Evolutionary conservation across 352 stramenopile species (phyloP), one percentile per base, ranked within the genome.

Genomic region (Pythium plurisporium): DNA sequence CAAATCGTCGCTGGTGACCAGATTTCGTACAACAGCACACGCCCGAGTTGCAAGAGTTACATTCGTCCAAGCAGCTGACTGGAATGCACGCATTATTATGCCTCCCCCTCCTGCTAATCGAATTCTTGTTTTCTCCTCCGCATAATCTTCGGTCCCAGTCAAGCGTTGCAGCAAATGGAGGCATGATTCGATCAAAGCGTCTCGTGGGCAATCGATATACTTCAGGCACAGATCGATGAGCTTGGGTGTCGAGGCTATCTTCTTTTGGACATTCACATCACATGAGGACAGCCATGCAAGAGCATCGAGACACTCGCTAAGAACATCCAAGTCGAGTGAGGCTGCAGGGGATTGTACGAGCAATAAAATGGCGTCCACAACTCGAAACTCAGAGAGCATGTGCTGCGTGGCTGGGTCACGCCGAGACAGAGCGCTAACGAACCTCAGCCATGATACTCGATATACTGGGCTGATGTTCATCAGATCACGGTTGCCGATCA

Each of bases 151-250:
- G 40, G 73, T 67, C 23, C 59, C 56, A 0, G 73, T 72, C 5
- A 90, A 47, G 22, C 74, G 66, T 31, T 90, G 76, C 0, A 90
- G 62, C 2, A 90, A 27, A 40, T 87, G 76, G 1, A 88, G 61
- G 67, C 75, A 80, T 2, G 72, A 67, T 26, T 64, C 59, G 9
- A 66, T 64, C 7, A 87, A 60, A 6, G 52, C 36, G 11, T 71
- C 63, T 3, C 63, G 49, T 15, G 59, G 36, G 2, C 70, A 78
- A 30, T 87, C 74, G 0, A 70, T 55, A 38, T 86, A 69, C 0
- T 56, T 57, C 20, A 88, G 53, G 0, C 63, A 50, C 15, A 86
- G 70, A 33, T 88, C 74, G 11, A 86, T 59, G 23, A 85, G 59
- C 45, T 86, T 87, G 0, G 68, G 31, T 19, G 48, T 37, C 2